A percentile compares a stretch with the other conserved stretches of the same genome.
phyloP scores from a whole-genome alignment of 176 grass and related monocot genomes.

The Elaeis guineensis region DNA sequence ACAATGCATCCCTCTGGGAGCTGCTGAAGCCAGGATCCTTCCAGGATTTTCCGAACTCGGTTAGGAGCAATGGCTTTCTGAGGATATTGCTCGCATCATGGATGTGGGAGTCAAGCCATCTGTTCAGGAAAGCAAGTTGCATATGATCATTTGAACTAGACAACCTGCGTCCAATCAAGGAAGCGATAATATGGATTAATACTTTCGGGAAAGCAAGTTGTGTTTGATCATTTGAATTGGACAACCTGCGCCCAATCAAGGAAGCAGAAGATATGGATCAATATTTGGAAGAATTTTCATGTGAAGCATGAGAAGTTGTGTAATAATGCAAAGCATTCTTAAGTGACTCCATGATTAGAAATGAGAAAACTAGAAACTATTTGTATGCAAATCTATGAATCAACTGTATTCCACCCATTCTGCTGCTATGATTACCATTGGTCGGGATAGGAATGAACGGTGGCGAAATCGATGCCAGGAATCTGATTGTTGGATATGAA shows the following conservation, averaged over 20 bases:
- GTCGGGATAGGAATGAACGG: constrained; percentile 92
- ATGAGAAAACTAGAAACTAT: too few relatives aligned
- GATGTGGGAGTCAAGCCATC: constrained; percentile 75
- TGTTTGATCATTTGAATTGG: constrained; percentile 23
- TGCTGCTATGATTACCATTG: constrained; percentile 41
- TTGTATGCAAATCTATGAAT: too few relatives aligned
- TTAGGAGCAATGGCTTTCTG: constrained; percentile 64
- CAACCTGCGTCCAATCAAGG: too few relatives aligned
- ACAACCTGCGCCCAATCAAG: constrained; percentile 27
- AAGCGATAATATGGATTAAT: too few relatives aligned
- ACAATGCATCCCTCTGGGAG: constrained; percentile 51
- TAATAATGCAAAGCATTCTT: too few relatives aligned
- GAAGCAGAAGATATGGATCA: too few relatives aligned
- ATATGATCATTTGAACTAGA: constrained; percentile 19
- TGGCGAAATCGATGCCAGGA: constrained; percentile 81
- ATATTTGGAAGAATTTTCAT: neutral
- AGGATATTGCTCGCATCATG: constrained; percentile 41
- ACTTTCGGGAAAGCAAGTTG: constrained; percentile 53
- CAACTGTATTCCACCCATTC: too few relatives aligned
- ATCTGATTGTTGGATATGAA: constrained; percentile 82
- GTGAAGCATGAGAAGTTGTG: too few relatives aligned
- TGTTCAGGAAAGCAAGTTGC: constrained; percentile 54
- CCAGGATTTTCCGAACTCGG: constrained; percentile 75
- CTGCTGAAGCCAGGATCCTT: constrained; percentile 60
- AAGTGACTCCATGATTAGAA: too few relatives aligned